A percentile compares a stretch with the other conserved stretches of the same genome.
phyloP scores from a whole-genome alignment of 495 filamentous ascomycete species.

The Aspergillus haitiensis region DNA sequence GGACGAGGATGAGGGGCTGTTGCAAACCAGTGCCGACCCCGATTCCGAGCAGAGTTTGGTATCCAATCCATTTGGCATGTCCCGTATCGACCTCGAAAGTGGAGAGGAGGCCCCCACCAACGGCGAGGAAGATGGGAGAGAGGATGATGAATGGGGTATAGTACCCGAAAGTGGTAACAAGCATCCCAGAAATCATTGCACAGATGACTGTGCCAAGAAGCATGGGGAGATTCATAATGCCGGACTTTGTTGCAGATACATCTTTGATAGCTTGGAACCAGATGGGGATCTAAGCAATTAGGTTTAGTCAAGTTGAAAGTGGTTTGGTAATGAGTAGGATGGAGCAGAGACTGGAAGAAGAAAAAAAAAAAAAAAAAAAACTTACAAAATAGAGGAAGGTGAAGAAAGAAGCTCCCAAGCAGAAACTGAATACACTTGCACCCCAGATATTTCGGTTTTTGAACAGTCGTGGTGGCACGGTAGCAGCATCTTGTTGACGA shows the following conservation, averaged over 20 bases:
- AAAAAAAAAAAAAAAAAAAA: constrained; percentile 5
- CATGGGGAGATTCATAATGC: constrained; percentile 75
- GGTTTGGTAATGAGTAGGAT: neutral
- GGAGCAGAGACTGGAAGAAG: neutral
- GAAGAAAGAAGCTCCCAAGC: constrained; percentile 64
- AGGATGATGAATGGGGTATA: constrained; percentile 73
- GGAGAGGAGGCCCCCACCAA: constrained; percentile 70
- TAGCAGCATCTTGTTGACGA: constrained; percentile 69
- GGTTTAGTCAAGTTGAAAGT: neutral
- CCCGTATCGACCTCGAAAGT: constrained; percentile 59
- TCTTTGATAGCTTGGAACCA: constrained; percentile 89
- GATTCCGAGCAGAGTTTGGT: constrained; percentile 67
- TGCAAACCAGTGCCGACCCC: constrained; percentile 72
- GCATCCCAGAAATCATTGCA: constrained; percentile 60
- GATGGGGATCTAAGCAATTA: constrained; percentile 63
- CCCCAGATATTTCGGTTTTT: constrained; percentile 68
- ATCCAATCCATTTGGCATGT: constrained; percentile 71
- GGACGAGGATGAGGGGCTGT: constrained; percentile 64
- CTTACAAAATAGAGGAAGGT: constrained; percentile 58
- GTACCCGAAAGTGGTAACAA: constrained; percentile 66
- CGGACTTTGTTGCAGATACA: constrained; percentile 64
- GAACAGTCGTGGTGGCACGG: constrained; percentile 71
- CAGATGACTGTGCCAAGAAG: constrained; percentile 62
- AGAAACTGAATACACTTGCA: constrained; percentile 53
- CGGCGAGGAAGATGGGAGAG: constrained; percentile 55